These are phyloP conservation scores for Schizochytrium sp. DNA, from an alignment of 108 stramenopile species.

Conservation along the genomic window DNA sequence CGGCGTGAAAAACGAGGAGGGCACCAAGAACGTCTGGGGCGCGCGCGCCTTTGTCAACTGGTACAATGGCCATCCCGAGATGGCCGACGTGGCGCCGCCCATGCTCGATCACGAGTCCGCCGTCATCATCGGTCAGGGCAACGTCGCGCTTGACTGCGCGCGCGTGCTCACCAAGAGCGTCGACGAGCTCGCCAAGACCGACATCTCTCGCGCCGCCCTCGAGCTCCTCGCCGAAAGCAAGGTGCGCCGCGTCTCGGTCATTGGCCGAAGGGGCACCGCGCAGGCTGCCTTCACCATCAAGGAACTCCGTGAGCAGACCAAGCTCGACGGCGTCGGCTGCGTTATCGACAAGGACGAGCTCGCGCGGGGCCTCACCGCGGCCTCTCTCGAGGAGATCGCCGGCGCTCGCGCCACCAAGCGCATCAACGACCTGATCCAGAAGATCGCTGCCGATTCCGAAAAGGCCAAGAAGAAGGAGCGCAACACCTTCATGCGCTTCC, in stretches of 20 bases:
- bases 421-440: slow-evolving; percentile 18
- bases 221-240: slow-evolving; percentile 47
- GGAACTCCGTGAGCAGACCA: slow-evolving; percentile 86
- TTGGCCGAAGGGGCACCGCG: slow-evolving; percentile 86
- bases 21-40: slow-evolving; percentile 60
- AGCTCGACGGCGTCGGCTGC: slow-evolving; percentile 56
- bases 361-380: slow-evolving; percentile 61
- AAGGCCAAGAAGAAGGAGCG: slow-evolving; percentile 19
- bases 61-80: slow-evolving; percentile 69
- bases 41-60: slow-evolving; percentile 89
- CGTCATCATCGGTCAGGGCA: slow-evolving; percentile 82
- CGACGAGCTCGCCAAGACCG: slow-evolving; percentile 62
- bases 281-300: slow-evolving; percentile 98
- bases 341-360: slow-evolving; percentile 66
- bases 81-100: slow-evolving; percentile 18
- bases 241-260: slow-evolving; percentile 53
- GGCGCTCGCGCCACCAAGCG: slow-evolving; percentile 24
- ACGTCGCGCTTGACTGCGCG: slow-evolving; percentile 91
- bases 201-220: slow-evolving; percentile 68
- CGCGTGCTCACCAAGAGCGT: slow-evolving; percentile 72
- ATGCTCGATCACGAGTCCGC: slow-evolving; percentile 44
- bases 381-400: slow-evolving; percentile 40
- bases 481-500: slow-evolving; percentile 70
- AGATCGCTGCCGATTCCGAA: not conserved
- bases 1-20: not conserved